These are phyloP conservation scores for barley (Hordeum vulgare) DNA, from an alignment of 176 grass and related monocot genomes.

Conservation along the genomic window MorexV3_pseudomolecules_assembly NC_058519.1:19270361-19270860, in stretches of 20 bases:
- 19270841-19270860: neutral
- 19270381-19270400: neutral
- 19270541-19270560: no score
- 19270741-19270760: conserved; percentile 31
- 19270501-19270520: no score
- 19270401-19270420: no score
- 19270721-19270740: neutral
- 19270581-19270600: no score
- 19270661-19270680: neutral
- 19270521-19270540: no score
- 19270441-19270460: no score
- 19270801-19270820: conserved; percentile 41
- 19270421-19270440: no score
- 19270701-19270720: neutral
- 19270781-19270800: conserved; percentile 8
- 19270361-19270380: no score
- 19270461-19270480: no score
- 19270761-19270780: conserved; percentile 3
- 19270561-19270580: no score
- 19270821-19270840: neutral
- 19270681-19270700: conserved; percentile 33
- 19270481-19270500: no score
- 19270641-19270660: neutral
- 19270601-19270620: conserved; percentile 64
- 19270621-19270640: conserved; percentile 41